Conservation (phyloP, 139 green algal genomes). For the Volvox africanus region DNA sequence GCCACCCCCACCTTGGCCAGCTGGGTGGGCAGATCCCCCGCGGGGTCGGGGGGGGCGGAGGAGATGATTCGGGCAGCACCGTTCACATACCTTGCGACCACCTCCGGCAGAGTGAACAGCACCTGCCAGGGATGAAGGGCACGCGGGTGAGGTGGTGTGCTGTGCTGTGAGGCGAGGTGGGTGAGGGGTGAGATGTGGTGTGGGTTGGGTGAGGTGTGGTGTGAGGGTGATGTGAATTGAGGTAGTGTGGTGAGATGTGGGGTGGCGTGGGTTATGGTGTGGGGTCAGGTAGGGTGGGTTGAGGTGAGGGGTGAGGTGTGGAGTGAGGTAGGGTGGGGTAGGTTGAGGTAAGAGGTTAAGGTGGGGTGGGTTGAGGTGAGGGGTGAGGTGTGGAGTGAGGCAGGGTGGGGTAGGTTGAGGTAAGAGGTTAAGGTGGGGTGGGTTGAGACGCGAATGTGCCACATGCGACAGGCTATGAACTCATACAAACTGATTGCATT, state of each 20-base stretch:
- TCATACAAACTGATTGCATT: too few species aligned
- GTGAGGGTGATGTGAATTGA: background rate
- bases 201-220: background rate
- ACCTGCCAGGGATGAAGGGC: constrained; percentile 54
- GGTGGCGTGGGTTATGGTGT: background rate
- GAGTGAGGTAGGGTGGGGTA: background rate
- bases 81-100: constrained; percentile 75
- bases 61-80: constrained; percentile 64
- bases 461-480: too few species aligned
- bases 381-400: background rate
- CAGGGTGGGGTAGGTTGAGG: background rate
- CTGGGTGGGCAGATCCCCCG: constrained; percentile 84
- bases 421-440: background rate
- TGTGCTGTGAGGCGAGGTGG: background rate
- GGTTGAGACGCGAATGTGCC: background rate
- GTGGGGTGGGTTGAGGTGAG: background rate
- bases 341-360: background rate
- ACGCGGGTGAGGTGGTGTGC: background rate
- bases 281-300: background rate
- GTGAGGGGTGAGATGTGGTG: background rate
- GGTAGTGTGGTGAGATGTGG: background rate
- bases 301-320: background rate
- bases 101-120: constrained; percentile 83
- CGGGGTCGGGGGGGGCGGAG: constrained; percentile 59
- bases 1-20: constrained; percentile 84